Base-by-base conservation (phyloP, 1,284 basidiomycete species). In the Sanghuangporus weigelae region DNA sequence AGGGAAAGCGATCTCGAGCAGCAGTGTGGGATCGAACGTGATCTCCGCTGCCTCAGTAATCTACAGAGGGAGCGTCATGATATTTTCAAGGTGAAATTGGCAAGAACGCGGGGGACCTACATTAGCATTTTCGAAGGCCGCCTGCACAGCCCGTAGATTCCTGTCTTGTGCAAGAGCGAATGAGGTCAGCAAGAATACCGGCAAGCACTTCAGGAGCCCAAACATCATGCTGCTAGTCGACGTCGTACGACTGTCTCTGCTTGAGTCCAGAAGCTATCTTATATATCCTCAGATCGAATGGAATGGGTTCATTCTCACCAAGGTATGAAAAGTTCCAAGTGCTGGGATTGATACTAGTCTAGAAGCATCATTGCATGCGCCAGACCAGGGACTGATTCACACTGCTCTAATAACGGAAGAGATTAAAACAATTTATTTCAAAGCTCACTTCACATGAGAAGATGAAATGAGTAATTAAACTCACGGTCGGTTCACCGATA, bases 1-100 rank as follows among this genome's bases (percentile, higher is more conserved):
- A 7, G 76, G 75, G 50, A 78, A 72, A 7, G 72, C 68, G 7
- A 78, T 76, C 57, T 77, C 74, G 19, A 79, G 69, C n/a, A 78
- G 67, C 11, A 71, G 71, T 19, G 64, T 70, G 0, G 77, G 76
- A 38, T 77, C 63, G 67, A 79, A 78, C 11, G 59, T 71, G 42
- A 79, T 71, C n/a, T 51, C 59, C 39, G 77, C 62, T 64, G 73
- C 70, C 36, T 62, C 62, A 11, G 77, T 74, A 39, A 78, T 71
- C 77, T 78, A 59, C 35, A 16, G 7, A 36, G 23, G 26, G 36
- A 16, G 4, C 11, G 16, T 21, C 36, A 42, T 38, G 23, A 0
- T n/a, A 11, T 11, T 11, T 21, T n/a, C 21, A 16, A 7, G 26
- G 42, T 51, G 11, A 14, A 8, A 48, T 11, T 42, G 59, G 48